phyloP scores from a whole-genome alignment of 768 basidiomycete species.

The Lactifluus volemus region DNA sequence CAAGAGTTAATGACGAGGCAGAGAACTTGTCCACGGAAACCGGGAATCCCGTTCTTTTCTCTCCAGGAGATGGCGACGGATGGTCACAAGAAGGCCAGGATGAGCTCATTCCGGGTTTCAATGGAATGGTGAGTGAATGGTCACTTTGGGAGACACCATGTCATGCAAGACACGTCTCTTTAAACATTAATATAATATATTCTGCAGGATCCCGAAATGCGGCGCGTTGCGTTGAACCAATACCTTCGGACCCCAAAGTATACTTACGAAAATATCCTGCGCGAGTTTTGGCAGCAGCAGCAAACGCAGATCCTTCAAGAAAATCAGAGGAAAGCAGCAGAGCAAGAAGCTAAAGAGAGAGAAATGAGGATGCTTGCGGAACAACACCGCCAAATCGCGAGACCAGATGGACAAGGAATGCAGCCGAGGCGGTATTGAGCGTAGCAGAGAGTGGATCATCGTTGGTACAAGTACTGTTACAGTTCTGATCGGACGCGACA shows the following conservation, averaged over 20 bases:
- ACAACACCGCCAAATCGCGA: constrained; percentile 1
- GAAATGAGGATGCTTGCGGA: constrained; percentile 1
- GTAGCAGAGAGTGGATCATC: neutral
- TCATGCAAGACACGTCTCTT: neutral
- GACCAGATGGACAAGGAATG: constrained; percentile 7
- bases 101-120: constrained; percentile 11
- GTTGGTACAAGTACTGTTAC: neutral
- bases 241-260: constrained; percentile 6
- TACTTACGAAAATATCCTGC: constrained; percentile 9
- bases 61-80: neutral
- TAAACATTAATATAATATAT: neutral
- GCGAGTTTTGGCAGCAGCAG: constrained; percentile 6
- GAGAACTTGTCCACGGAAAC: neutral
- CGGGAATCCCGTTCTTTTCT: neutral
- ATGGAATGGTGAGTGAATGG: constrained; percentile 7
- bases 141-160: neutral
- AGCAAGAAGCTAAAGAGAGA: constrained; percentile 7
- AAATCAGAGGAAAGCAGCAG: constrained; percentile 3
- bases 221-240: constrained; percentile 6
- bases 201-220: constrained; percentile 6
- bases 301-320: neutral
- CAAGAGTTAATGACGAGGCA: neutral
- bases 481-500: neutral
- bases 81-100: constrained; percentile 5
- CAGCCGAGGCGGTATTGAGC: constrained; percentile 4